Evolutionary conservation across 495 filamentous ascomycete species (phyloP), one percentile per base, ranked within the genome.

Genomic region (Hypoxylon cercidicola): DNA sequence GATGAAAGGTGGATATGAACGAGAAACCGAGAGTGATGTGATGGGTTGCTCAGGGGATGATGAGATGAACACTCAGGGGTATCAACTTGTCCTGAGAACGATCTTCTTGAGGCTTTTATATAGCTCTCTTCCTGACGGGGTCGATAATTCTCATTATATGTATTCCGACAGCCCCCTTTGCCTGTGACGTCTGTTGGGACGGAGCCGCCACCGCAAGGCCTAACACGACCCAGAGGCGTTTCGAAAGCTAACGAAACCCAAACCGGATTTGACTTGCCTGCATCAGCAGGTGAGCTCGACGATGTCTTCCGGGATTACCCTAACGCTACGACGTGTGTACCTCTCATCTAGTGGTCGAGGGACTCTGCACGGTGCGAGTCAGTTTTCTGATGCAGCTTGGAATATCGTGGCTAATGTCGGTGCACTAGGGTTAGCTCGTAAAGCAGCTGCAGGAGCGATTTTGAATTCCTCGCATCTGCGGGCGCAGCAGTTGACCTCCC

Each of bases 341-440:
- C 15, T 51, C 20, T 32, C 19, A 4, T 59, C 32, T 40, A 40
- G 41, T 13, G n/a, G 15, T 16, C n/a, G 16, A n/a, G 32, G 28
- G 19, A 44, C n/a, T 9, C 48, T 50, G 55, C 25, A 34, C 12
- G 34, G 21, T 16, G 39, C 62, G 62, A 60, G 62, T 66, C 56
- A 55, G 50, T 66, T 19, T 18, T 9, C 2, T 13, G n/a, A 20
- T 21, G 37, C 16, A 35, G 23, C 19, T 7, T 40, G 5, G 30
- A 51, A 11, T 40, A 50, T 50, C 48, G 11, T 49, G 34, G 50
- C 49, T 60, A 55, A 59, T 45, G 20, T 20, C 48, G 37, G 50
- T 12, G 50, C 55, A 32, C 45, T 51, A 60, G 45, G 46, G 25
- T 23, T 60, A 60, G 50, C 23, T 51, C 30, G 10, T 28, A 47